Evolutionary conservation across 2,329 filamentous ascomycete species (phyloP).

Genomic region (Botrytis sinoallii): DNA sequence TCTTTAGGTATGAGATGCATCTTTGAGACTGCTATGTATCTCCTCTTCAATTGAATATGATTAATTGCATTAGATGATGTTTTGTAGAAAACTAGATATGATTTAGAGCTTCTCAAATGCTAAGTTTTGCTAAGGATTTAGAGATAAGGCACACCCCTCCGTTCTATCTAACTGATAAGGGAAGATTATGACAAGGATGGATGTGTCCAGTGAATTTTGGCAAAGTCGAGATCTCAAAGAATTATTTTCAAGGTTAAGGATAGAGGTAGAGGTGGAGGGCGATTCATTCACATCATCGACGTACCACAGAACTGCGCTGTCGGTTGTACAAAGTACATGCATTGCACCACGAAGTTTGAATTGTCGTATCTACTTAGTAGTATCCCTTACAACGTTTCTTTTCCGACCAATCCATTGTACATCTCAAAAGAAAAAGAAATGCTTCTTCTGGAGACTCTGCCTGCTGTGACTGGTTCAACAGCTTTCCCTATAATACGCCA

Average conservation of each 20-base stretch:
- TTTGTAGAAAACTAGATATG: not conserved
- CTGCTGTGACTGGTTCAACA: not conserved
- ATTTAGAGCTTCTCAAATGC: not conserved
- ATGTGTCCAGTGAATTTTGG: slow-evolving; percentile 1
- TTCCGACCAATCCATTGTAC: not conserved
- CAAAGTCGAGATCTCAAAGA: not conserved
- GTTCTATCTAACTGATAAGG: slow-evolving; percentile 3
- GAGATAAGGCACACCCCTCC: not conserved
- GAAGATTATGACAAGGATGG: slow-evolving; percentile 3
- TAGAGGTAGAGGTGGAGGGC: not conserved
- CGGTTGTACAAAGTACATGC: not conserved
- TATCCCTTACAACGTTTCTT: not conserved
- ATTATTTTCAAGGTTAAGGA: not conserved
- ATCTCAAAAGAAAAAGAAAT: not conserved
- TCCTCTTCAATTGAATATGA: not conserved
- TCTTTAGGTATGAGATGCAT: slow-evolving; percentile 52
- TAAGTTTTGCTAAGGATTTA: not conserved
- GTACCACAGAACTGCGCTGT: not conserved
- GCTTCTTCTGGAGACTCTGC: not conserved
- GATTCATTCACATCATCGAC: not conserved
- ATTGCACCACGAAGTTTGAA: not conserved
- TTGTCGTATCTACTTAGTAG: not conserved
- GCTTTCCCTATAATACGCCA: not conserved
- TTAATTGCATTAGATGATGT: slow-evolving; percentile 3
- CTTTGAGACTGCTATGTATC: slow-evolving; percentile 17